Evolutionary conservation across 805 yeast species (phyloP).

Genomic region (Wickerhamiella domercqiae): DNA sequence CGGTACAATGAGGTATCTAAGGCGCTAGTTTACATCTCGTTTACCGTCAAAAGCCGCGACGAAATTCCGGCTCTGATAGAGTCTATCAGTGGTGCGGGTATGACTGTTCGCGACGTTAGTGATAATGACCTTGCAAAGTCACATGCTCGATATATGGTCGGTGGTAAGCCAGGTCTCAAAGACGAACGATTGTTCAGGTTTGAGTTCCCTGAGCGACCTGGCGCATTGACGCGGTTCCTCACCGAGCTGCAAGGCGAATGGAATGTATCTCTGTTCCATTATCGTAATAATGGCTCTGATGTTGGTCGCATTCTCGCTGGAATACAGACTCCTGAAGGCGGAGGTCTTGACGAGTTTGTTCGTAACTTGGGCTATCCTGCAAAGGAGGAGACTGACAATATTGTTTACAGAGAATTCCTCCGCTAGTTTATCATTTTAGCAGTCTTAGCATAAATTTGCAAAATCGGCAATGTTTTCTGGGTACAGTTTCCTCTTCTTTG

Average conservation of each 20-base stretch:
- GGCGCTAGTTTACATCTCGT: constrained; percentile 80
- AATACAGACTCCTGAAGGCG: constrained; percentile 47
- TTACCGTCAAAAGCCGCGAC: constrained; percentile 58
- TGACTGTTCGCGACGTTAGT: constrained; percentile 68
- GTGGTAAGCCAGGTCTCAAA: constrained; percentile 64
- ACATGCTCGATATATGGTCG: constrained; percentile 91
- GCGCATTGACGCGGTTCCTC: constrained; percentile 75
- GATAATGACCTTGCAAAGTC: constrained; percentile 90
- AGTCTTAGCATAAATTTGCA: neutral
- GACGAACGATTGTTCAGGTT: constrained; percentile 70
- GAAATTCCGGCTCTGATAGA: constrained; percentile 55
- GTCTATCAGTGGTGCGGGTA: constrained; percentile 46
- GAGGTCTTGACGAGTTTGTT: constrained; percentile 53
- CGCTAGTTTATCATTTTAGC: constrained; percentile 6
- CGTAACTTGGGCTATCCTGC: constrained; percentile 59
- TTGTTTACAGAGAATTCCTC: constrained; percentile 72
- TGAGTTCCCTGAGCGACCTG: constrained; percentile 96
- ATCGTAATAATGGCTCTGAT: constrained; percentile 93
- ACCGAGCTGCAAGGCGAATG: constrained; percentile 56
- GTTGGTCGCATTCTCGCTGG: constrained; percentile 88
- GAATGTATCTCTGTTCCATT: constrained; percentile 91
- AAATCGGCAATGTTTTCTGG: neutral
- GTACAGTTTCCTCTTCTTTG: neutral
- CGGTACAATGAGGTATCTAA: constrained; percentile 37
- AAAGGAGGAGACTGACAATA: constrained; percentile 68